Percentiles rank a stretch among this genome's conserved stretches.
Conservation (phyloP, 2,329 filamentous ascomycete genomes). For the Fusarium falciforme region DNA sequence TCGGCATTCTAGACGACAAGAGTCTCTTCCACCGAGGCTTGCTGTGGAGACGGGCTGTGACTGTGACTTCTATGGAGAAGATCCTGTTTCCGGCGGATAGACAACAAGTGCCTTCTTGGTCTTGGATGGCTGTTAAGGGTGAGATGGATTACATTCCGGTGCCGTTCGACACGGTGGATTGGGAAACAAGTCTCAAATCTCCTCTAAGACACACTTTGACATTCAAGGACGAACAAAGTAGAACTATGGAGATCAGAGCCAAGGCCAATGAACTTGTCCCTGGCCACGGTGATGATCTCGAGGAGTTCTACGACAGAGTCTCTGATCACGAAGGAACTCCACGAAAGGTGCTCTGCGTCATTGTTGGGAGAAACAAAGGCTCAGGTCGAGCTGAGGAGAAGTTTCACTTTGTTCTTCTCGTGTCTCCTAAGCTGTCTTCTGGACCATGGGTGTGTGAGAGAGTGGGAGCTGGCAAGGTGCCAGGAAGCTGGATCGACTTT, state of each 20-base stretch:
- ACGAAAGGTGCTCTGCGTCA: neutral
- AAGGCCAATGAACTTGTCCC: neutral
- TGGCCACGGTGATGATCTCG: neutral
- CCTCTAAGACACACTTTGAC: neutral
- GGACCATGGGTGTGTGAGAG: neutral
- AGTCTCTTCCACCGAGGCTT: slow-evolving; percentile 1
- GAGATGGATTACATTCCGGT: slow-evolving; percentile 4
- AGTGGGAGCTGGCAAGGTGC: slow-evolving; percentile 1
- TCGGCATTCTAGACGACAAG: neutral
- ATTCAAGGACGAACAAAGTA: neutral
- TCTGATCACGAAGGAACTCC: neutral
- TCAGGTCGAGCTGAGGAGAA: neutral
- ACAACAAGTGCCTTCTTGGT: slow-evolving; percentile 9
- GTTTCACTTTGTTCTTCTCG: slow-evolving; percentile 1
- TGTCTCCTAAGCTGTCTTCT: neutral
- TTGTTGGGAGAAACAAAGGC: slow-evolving; percentile 3
- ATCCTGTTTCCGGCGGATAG: neutral
- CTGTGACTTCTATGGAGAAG: neutral
- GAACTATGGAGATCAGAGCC: neutral
- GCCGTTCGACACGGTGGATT: slow-evolving; percentile 2
- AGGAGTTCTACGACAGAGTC: neutral
- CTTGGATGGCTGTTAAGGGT: slow-evolving; percentile 16
- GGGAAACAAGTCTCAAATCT: neutral
- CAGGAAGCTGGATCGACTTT: slow-evolving; percentile 1
- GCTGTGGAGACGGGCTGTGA: neutral